These are phyloP conservation scores for Xeromyces bisporus DNA, from an alignment of 495 filamentous ascomycete species.

Conservation along the genomic window DNA sequence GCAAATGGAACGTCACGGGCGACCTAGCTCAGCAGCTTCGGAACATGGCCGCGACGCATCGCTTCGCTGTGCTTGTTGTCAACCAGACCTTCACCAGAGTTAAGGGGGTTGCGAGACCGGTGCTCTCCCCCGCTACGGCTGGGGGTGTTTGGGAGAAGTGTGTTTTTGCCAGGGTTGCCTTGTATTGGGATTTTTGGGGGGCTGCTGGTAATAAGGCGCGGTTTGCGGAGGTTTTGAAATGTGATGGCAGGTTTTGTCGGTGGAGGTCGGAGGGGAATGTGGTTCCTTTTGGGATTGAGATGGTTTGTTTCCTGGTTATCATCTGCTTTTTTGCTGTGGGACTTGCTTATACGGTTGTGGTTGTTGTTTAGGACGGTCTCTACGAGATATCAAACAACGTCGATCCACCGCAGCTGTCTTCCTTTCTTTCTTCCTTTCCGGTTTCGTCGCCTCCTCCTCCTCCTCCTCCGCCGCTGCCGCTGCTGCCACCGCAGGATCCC, in stretches of 20 bases:
- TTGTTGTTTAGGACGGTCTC: conserved; percentile 1
- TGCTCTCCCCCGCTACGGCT: conserved; percentile 56
- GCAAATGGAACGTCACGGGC: conserved; percentile 44
- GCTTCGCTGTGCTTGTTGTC: conserved; percentile 50
- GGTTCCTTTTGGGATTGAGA: conserved; percentile 22
- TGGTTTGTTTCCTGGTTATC: conserved; percentile 11
- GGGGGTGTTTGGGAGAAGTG: conserved; percentile 52
- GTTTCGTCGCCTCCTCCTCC: no score
- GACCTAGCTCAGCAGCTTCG: conserved; percentile 39
- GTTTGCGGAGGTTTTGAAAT: conserved; percentile 31
- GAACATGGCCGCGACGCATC: conserved; percentile 49
- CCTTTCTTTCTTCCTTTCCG: no score
- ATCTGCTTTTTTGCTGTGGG: background rate
- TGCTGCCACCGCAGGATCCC: no score
- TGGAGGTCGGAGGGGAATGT: conserved; percentile 20
- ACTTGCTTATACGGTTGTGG: conserved; percentile 15
- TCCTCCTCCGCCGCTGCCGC: no score
- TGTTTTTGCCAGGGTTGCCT: conserved; percentile 45
- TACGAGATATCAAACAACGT: conserved; percentile 1
- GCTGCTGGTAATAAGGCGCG: conserved; percentile 6
- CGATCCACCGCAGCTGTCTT: no score
- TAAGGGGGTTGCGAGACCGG: conserved; percentile 33
- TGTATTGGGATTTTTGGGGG: conserved; percentile 46
- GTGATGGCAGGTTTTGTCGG: conserved; percentile 16
- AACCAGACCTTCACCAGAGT: conserved; percentile 59